Evolutionary conservation across 257 asterid genomes (phyloP).

Genomic region (Solanum commersonii): DNA sequence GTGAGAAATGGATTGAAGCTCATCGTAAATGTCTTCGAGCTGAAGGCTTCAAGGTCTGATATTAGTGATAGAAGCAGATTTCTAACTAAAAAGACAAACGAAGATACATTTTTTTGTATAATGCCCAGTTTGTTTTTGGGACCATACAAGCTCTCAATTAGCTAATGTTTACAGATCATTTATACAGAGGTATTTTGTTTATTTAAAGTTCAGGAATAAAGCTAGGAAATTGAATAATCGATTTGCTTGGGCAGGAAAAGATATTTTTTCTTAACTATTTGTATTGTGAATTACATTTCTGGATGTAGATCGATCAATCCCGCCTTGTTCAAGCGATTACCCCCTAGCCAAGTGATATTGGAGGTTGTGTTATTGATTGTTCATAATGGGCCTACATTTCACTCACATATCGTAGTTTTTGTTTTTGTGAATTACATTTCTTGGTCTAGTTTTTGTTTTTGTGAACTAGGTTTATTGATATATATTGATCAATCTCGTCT

Average conservation of each 20-base stretch:
- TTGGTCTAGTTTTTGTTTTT: too few relatives aligned
- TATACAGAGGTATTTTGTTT: neutral
- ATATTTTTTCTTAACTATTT: neutral
- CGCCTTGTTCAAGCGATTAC: neutral
- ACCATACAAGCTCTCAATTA: neutral
- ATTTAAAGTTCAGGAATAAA: neutral
- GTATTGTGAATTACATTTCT: neutral
- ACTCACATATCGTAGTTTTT: neutral
- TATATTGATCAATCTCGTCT: neutral
- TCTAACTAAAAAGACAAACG: neutral
- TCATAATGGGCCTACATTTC: neutral
- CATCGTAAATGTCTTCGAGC: constrained; percentile 76
- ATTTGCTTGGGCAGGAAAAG: neutral
- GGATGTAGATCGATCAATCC: neutral
- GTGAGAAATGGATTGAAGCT: constrained; percentile 81
- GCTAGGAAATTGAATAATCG: neutral
- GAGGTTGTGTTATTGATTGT: neutral
- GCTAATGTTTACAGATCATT: neutral
- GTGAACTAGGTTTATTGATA: neutral
- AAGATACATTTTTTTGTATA: neutral
- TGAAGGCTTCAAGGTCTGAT: constrained; percentile 81
- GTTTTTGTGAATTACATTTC: neutral
- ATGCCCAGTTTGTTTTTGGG: neutral
- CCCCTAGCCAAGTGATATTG: neutral
- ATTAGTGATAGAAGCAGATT: neutral